A percentile compares a stretch with the other conserved stretches of the same genome.
Evolutionary conservation across 1,284 basidiomycete species (phyloP).

Genomic region (Meira nashicola): DNA sequence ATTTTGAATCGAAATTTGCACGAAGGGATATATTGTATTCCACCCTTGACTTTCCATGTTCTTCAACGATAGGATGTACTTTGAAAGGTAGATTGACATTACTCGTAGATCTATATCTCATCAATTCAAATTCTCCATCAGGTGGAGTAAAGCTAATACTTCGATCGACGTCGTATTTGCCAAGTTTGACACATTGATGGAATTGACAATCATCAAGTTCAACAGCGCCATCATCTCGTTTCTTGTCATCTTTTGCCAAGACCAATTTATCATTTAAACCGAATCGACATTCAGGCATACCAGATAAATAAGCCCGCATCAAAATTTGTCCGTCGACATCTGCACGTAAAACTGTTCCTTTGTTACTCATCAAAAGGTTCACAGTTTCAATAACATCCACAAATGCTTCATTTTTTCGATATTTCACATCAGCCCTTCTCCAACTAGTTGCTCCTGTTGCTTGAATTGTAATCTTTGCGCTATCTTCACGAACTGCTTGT

Average conservation of each 20-base stretch:
- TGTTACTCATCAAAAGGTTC: slow-evolving; percentile 89
- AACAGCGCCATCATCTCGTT: slow-evolving; percentile 23
- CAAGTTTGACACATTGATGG: slow-evolving; percentile 93
- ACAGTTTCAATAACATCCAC: slow-evolving; percentile 96
- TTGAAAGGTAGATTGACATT: slow-evolving; percentile 91
- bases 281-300: slow-evolving; percentile 95
- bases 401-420: slow-evolving; percentile 97
- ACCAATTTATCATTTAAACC: slow-evolving; percentile 97
- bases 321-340: slow-evolving; percentile 97
- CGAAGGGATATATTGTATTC: slow-evolving; percentile 85
- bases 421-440: slow-evolving; percentile 88
- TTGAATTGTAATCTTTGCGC: slow-evolving; percentile 90
- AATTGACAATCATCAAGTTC: slow-evolving; percentile 97
- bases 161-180: slow-evolving; percentile 85
- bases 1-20: slow-evolving; percentile 82
- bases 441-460: slow-evolving; percentile 91
- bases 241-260: slow-evolving; percentile 67
- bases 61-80: slow-evolving; percentile 84
- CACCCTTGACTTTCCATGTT: slow-evolving; percentile 83
- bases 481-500: slow-evolving; percentile 76
- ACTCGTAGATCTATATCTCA: slow-evolving; percentile 89
- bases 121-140: slow-evolving; percentile 97
- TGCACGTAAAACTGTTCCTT: slow-evolving; percentile 82
- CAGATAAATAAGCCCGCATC: slow-evolving; percentile 94
- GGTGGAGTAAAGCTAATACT: slow-evolving; percentile 96